Conservation (phyloP, 2,329 filamentous ascomycete genomes). For the Zymoseptoria tritici region DNA sequence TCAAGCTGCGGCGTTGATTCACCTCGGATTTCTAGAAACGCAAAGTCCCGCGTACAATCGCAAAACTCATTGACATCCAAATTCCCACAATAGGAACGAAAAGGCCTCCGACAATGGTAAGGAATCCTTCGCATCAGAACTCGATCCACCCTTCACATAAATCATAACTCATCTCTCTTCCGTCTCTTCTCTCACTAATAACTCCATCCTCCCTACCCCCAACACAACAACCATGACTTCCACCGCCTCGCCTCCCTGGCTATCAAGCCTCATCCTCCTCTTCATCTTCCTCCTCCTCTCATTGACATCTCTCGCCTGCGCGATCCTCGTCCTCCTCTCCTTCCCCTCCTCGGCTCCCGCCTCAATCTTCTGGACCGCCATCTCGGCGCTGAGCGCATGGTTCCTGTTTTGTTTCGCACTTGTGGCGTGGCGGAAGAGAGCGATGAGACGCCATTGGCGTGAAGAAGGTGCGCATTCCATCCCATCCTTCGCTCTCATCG, state of each 20-base stretch:
- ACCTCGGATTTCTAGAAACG: too few species aligned
- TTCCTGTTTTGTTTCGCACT: neutral
- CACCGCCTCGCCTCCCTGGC: neutral
- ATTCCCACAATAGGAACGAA: neutral
- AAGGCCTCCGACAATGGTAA: neutral
- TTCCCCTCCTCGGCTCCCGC: neutral
- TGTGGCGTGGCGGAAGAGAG: neutral
- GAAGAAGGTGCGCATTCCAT: neutral
- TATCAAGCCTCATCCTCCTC: neutral
- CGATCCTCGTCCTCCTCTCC: neutral
- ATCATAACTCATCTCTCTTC: neutral
- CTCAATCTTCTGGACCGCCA: neutral
- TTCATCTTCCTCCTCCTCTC: neutral
- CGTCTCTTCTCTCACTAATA: neutral
- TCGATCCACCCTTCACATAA: neutral
- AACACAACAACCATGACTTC: neutral
- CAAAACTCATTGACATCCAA: too few species aligned
- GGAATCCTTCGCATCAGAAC: neutral
- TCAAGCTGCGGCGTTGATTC: too few species aligned
- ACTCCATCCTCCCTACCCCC: neutral
- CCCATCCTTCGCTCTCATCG: neutral
- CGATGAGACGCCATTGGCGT: neutral
- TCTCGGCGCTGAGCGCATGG: neutral
- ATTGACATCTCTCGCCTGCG: neutral
- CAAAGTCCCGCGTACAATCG: too few species aligned